Base-by-base conservation (phyloP, 140 eudicot genomes). In the Bidens hawaiensis region DNA sequence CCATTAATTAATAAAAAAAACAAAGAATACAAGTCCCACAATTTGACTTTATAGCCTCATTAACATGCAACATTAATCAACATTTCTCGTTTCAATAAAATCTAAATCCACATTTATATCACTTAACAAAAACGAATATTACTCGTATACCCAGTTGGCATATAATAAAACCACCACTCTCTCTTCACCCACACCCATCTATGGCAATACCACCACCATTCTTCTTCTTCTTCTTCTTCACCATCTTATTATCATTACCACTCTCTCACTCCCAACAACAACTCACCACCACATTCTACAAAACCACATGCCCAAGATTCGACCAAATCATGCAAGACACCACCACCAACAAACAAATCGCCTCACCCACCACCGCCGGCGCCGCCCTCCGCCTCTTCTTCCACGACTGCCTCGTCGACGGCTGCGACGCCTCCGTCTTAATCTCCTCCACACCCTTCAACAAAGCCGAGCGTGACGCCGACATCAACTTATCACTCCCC, bases 311-410 rank as follows among this genome's bases (percentile, higher is more conserved):
- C 62, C 89, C 94, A 18, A 62, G 49, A 30, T 88, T 84, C 56
- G 67, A 77, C 1, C 75, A 79, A 47, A 84, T 88, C 63, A 63
- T 88, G 74, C 81, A 79, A 15, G 77, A 79, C 55, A 82, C 90
- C 78, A 82, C 87, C 69, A 88, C 87, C 50, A 66, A 81, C 87
- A 88, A 88, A 43, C 96, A 88, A 68, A 84, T 82, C 89, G 66
- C 70, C 40, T 81, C 89, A 27, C 96, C 95, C 28, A 83, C 91
- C 65, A 84, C 91, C 70, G 91, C 91, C 64, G 87, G 82, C 76
- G 87, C 75, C 28, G 53, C 82, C 10, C 83, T 85, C 67, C 94
- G 94, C 65, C 85, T 85, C 68, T 85, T 85, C 79, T 85, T 85
- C 85, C 94, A 85, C 73, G 94, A 84, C 67, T 83, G 86, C 70